Conservation (phyloP, 1,284 basidiomycete species). For the Xerocomus nothofagi region DNA sequence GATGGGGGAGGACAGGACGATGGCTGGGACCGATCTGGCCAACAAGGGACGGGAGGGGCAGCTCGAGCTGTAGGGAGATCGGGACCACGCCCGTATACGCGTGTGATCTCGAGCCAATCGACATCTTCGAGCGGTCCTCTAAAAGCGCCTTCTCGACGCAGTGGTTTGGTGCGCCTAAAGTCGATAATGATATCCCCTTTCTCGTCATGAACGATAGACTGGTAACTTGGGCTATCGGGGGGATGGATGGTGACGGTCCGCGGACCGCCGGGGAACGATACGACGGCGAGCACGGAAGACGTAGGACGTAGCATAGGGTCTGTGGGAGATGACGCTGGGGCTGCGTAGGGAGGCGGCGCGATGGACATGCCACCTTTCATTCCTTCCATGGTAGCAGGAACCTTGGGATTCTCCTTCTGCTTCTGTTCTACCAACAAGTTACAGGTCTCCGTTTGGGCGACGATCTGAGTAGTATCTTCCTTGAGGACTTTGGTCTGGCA, state of each 20-base stretch:
- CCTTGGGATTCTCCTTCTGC: conserved; percentile 7
- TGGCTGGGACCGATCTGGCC: conserved; percentile 9
- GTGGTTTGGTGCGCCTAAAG: conserved; percentile 8
- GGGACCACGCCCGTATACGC: conserved; percentile 18
- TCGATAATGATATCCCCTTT: conserved; percentile 20
- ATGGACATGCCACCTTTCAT: not conserved
- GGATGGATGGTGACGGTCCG: conserved; percentile 33
- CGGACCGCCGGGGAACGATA: conserved; percentile 26
- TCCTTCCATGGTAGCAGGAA: conserved; percentile 3
- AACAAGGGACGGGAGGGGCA: conserved; percentile 3
- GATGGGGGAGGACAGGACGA: not conserved
- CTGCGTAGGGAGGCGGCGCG: not conserved
- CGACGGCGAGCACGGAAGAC: conserved; percentile 8
- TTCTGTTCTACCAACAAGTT: conserved; percentile 6
- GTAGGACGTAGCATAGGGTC: not conserved
- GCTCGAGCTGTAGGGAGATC: not conserved
- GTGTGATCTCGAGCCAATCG: conserved; percentile 10
- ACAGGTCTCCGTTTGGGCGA: conserved; percentile 8
- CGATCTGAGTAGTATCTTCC: conserved; percentile 11
- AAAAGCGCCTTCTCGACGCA: conserved; percentile 28
- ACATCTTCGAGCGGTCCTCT: conserved; percentile 13
- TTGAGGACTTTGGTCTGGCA: not conserved
- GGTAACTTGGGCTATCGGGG: conserved; percentile 16
- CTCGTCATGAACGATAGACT: conserved; percentile 19
- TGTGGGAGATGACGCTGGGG: not conserved